Base-by-base conservation (phyloP, 2,329 filamentous ascomycete species). In the Cyclaneusma minus region DNA sequence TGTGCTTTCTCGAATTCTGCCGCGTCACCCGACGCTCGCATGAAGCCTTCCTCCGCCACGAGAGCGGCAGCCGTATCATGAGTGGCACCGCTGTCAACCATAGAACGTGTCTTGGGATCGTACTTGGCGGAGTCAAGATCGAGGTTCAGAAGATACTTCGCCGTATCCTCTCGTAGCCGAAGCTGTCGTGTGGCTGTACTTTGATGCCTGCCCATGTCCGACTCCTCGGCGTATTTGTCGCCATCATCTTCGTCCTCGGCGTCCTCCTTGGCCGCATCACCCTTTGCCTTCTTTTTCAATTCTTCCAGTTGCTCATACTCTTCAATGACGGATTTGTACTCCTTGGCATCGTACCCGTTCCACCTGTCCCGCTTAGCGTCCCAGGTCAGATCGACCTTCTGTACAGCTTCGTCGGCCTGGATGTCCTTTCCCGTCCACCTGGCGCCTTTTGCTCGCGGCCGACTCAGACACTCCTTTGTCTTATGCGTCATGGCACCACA, bases 401-500 rank as follows among this genome's bases (percentile, higher is more conserved):
- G 78, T 8, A 93, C 60, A 7, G 78, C 57, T 45, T 94, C 84
- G 48, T 98, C 91, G 16, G 87, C 83, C 47, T 93, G 77, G 29
- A 98, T 98, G 47, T 95, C 78, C 44, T 71, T 77, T 13, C 89
- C 89, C 0, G 85, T 92, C 72, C 79, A 94, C 48, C 77, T 84
- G 7, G 89, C 89, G 35, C 89, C 87, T 30, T 77, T 73, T 27
- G 91, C 91, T 32, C 89, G 70, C 16, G 85, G 89, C 28, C 89
- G 68, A 44, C 77, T 83, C 26, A 98, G 56, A 47, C 89, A 98
- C 46, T 95, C 87, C 48, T 92, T 93, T 27, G 73, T 78, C 55
- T 92, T 92, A 56, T 98, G 89, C 37, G 81, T 84, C 80, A 95
- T 91, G 31, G 84, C 77, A 43, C 89, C 89, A 57, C 89, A 98